Conservation (phyloP, 2,329 filamentous ascomycete genomes). For the Alternaria conjuncta region DNA sequence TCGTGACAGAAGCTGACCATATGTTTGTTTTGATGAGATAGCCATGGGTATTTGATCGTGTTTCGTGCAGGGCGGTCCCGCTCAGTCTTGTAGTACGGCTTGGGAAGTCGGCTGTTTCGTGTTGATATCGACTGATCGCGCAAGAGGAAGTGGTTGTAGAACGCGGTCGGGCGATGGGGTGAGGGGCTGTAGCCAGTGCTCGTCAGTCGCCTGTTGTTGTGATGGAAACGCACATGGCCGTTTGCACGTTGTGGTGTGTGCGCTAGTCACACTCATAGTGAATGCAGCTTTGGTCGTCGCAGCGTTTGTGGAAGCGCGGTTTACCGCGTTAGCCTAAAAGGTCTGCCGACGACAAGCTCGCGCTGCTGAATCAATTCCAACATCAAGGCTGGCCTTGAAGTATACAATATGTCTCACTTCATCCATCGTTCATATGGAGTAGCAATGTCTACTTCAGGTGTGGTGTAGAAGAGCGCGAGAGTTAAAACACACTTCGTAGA, state of each 20-base stretch:
- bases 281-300: neutral
- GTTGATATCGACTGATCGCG: neutral
- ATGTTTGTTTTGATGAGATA: neutral
- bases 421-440: neutral
- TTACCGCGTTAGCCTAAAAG: neutral
- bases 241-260: neutral
- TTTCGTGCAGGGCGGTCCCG: neutral
- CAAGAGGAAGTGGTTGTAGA: neutral
- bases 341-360: neutral
- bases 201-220: neutral
- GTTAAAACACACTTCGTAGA: neutral
- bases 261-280: neutral
- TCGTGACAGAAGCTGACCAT: neutral
- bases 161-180: no score
- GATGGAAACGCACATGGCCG: neutral
- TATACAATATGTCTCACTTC: no score
- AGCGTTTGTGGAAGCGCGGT: neutral
- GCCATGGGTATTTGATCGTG: neutral
- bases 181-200: neutral
- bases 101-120: neutral
- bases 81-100: neutral
- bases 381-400: neutral
- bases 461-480: fast-evolving
- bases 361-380: neutral
- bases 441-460: neutral